Conservation (phyloP, 495 filamentous ascomycete genomes). For the Saxophila tyrrhenica region DNA sequence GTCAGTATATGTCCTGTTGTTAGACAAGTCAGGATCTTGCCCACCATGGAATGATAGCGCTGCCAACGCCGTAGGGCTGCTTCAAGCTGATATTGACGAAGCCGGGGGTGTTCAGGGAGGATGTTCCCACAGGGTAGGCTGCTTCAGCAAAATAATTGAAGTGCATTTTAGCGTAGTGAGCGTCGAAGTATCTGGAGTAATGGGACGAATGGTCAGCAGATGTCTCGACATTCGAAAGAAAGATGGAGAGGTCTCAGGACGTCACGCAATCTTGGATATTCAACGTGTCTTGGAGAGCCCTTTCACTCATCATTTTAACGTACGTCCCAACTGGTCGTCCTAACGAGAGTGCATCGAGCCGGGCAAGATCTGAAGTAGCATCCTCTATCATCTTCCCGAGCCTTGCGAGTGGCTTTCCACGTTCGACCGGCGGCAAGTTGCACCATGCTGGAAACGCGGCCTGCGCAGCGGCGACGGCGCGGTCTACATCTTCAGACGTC, state of each 20-base stretch:
- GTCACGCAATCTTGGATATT: not conserved
- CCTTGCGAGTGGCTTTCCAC: constrained; percentile 21
- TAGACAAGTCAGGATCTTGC: not conserved
- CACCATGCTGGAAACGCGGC: constrained; percentile 48
- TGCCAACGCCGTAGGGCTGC: not conserved
- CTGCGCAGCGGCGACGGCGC: constrained; percentile 46
- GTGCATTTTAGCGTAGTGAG: too few species aligned
- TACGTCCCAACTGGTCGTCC: not conserved
- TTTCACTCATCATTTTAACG: not conserved
- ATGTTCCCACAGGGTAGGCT: not conserved
- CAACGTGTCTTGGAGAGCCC: not conserved
- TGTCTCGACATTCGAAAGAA: too few species aligned
- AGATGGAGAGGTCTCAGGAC: too few species aligned
- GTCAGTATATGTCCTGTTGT: too few species aligned
- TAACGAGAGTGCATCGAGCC: not conserved
- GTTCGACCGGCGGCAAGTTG: constrained; percentile 32
- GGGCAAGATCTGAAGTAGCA: not conserved
- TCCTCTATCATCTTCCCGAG: not conserved
- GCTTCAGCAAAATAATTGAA: not conserved
- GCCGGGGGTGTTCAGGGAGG: not conserved
- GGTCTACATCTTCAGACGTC: constrained; percentile 40
- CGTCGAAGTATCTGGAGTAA: too few species aligned
- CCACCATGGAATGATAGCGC: not conserved
- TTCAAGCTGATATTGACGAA: not conserved
- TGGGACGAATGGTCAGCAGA: too few species aligned